Percentiles rank a stretch among this genome's conserved stretches.
Conservation (phyloP, 352 stramenopile genomes). For the Phytophthora tentaculata region DNA sequence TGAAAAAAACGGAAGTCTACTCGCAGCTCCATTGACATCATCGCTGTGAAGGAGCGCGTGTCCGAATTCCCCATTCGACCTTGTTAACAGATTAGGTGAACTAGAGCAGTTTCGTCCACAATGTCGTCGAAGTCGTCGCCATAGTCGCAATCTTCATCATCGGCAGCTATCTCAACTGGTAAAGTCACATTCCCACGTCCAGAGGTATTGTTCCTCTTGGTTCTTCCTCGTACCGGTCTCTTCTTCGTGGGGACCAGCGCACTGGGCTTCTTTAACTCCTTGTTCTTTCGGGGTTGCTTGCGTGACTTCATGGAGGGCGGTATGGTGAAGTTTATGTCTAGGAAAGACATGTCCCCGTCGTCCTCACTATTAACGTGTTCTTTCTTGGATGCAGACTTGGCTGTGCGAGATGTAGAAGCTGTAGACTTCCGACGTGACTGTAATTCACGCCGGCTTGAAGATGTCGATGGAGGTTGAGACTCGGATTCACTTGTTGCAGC, state of each 20-base stretch:
- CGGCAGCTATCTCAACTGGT: conserved; percentile 1
- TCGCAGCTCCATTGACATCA: too few species aligned
- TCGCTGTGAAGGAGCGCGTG: too few species aligned
- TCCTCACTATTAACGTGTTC: conserved; percentile 28
- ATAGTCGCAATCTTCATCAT: conserved; percentile 67
- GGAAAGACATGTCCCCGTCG: conserved; percentile 51
- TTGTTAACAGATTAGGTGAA: conserved; percentile 56
- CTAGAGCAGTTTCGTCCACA: conserved; percentile 70
- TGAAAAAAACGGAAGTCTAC: too few species aligned
- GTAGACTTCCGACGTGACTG: conserved; percentile 8
- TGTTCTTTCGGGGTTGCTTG: conserved; percentile 19
- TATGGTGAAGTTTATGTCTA: conserved; percentile 56
- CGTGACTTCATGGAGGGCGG: conserved; percentile 40
- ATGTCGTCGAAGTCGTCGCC: conserved; percentile 86
- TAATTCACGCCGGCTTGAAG: conserved; percentile 14
- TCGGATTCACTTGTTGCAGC: conserved; percentile 23
- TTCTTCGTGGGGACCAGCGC: conserved; percentile 5
- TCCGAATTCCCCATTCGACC: too few species aligned
- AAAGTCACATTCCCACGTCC: not conserved
- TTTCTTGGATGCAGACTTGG: conserved; percentile 10
- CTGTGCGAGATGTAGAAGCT: conserved; percentile 13
- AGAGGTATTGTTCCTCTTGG: not conserved
- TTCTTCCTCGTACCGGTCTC: conserved; percentile 4
- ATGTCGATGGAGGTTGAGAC: conserved; percentile 15
- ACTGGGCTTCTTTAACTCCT: conserved; percentile 28